Evolutionary conservation across 768 basidiomycete species (phyloP), one percentile per base, ranked within the genome.

Genomic region (Tricholoma flavovirens): DNA sequence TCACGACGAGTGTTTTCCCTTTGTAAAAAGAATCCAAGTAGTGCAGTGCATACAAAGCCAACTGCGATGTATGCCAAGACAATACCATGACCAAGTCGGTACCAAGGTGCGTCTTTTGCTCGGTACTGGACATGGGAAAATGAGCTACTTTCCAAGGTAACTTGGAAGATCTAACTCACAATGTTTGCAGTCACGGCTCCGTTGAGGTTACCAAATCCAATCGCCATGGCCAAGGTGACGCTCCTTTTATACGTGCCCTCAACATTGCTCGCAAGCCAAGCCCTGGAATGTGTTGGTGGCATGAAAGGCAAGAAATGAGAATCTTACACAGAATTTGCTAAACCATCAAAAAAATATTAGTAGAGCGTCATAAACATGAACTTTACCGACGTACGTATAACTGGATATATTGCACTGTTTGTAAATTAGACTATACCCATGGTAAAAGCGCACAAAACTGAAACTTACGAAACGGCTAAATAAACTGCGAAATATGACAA

Each of bases 241-340:
- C 82, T 81, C 8, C 88, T 82, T 67, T 89, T 89, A 66, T 87
- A 89, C 3, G 84, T 76, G 0, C 88, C 87, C 64, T 90, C 88
- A 38, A 83, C 76, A 56, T 88, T 89, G 53, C 83, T 78, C 15
- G 83, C 83, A 15, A 87, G 79, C 87, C 87, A 90, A 29, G 87
- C 83, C 4, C 84, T 82, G 66, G 60, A 55, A 67, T 17, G 38
- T 26, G 52, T 62, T 58, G 50, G 59, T 61, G 30, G 42, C 12
- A 8, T 3, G 38, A 49, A 33, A 48, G 58, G 24, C 43, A 55
- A 19, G 33, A 35, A 43, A 48, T 32, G 35, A 22, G 22, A 26
- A 3, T 66, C 76, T 67, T 64, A 82, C 81, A 82, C 78, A 19
- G 80, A 79, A 59, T 78, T 79, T 29, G 77, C 77, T 78, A 51